Evolutionary conservation across 139 green algal genomes (phyloP), one percentile per base, ranked within the genome.

Genomic region (Picochlorum sp.): DNA sequence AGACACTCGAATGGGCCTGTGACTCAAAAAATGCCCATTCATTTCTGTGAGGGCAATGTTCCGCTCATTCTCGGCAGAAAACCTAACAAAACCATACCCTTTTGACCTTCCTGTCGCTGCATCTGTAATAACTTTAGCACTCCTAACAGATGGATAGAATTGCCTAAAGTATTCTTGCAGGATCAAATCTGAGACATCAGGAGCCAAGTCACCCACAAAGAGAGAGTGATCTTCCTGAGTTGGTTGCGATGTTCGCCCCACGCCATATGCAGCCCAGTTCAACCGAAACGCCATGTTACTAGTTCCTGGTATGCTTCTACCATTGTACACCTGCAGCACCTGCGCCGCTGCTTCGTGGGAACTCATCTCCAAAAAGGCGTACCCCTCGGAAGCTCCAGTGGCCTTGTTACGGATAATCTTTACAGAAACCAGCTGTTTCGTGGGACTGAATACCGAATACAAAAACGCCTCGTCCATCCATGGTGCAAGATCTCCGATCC

Each of bases 81-180:
- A 98, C 6, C 92, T 81, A 21, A 98, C 92, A 75, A 98, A 98
- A 47, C 92, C 92, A 62, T 94, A 98, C 47, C 92, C 92, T 65
- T 96, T 96, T 49, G 81, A 90, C 10, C 89, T 76, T 2, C 82
- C 81, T 2, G 89, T 96, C 13, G 66, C 64, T 4, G 82, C 80
- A 69, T 97, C 92, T 2, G 79, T 87, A 44, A 97, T 95, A 4
- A 98, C 91, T 81, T 91, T 92, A 24, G 87, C 87, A 16, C 68
- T 87, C 2, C 76, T 73, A 11, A 93, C 90, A 4, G 78, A 88
- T 4, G 86, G 74, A 65, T 89, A 98, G 44, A 85, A 91, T 38
- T 83, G 65, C 14, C 84, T 60, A 70, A 98, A 98, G 28, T 86
- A 84, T 24, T 91, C 83, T 61, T 90, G 79, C 13, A 98, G 80